phyloP scores from a whole-genome alignment of 371 early-diverging fungal genomes.

The Mucor lusitanicus region DNA sequence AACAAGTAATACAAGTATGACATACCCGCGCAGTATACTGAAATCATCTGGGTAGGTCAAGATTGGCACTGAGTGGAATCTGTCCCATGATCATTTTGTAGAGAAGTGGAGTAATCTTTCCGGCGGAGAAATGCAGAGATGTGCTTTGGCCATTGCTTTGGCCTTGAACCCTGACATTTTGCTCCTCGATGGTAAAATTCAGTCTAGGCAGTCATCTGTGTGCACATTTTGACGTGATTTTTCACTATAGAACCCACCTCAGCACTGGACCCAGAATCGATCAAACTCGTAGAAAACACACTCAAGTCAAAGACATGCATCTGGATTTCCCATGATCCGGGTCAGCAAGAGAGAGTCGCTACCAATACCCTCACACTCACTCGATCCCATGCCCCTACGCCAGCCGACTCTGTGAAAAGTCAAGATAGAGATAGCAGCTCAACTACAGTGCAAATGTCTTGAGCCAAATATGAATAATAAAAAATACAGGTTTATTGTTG shows the following conservation, averaged over 20 bases:
- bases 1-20: conserved; percentile 5
- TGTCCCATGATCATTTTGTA: conserved; percentile 69
- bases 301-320: conserved; percentile 64
- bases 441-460: conserved; percentile 17
- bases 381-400: neutral
- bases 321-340: conserved; percentile 83
- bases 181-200: conserved; percentile 72
- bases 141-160: conserved; percentile 79
- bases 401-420: neutral
- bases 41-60: conserved; percentile 29
- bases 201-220: neutral
- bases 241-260: conserved; percentile 76
- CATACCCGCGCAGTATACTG: neutral
- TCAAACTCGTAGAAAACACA: conserved; percentile 73
- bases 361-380: conserved; percentile 33
- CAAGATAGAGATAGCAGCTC: neutral
- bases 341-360: conserved; percentile 74
- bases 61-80: conserved; percentile 67
- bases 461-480: neutral
- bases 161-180: conserved; percentile 81
- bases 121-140: conserved; percentile 90
- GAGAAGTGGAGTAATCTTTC: conserved; percentile 79
- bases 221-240: neutral
- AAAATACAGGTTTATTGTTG: neutral
- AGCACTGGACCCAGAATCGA: conserved; percentile 79